These are phyloP conservation scores for Nakaseomyces uthaithaninus DNA, from an alignment of 1,139 yeast genomes.

Conservation along the genomic window DNA sequence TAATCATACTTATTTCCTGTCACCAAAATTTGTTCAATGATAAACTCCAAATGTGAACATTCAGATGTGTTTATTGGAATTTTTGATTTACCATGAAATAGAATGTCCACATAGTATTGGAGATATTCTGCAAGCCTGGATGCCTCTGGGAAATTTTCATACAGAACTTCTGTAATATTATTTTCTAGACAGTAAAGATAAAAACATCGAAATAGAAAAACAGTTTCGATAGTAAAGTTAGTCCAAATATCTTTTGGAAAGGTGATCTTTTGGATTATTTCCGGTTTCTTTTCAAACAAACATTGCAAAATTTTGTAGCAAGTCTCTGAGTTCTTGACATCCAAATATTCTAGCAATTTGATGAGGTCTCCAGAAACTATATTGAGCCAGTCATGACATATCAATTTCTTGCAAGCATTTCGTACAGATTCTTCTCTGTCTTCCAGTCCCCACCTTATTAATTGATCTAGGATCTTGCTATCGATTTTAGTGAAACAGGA, in stretches of 20 bases:
- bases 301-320: slow-evolving; percentile 61
- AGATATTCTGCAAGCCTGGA: slow-evolving; percentile 48
- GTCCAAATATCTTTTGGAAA: slow-evolving; percentile 61
- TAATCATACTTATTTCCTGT: slow-evolving; percentile 71
- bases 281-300: slow-evolving; percentile 56
- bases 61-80: slow-evolving; percentile 29
- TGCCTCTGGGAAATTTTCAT: slow-evolving; percentile 72
- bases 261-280: slow-evolving; percentile 47
- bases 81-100: slow-evolving; percentile 35
- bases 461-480: slow-evolving; percentile 51
- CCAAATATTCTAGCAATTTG: slow-evolving; percentile 61
- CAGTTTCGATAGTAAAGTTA: slow-evolving; percentile 62
- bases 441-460: slow-evolving; percentile 75
- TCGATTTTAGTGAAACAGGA: slow-evolving; percentile 46
- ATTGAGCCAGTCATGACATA: slow-evolving; percentile 65
- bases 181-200: slow-evolving; percentile 55
- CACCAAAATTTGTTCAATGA: slow-evolving; percentile 62
- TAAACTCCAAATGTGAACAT: slow-evolving; percentile 58
- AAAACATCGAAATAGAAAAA: slow-evolving; percentile 62
- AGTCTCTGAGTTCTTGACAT: slow-evolving; percentile 55
- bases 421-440: slow-evolving; percentile 76
- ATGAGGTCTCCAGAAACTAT: slow-evolving; percentile 61
- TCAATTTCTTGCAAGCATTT: slow-evolving; percentile 63
- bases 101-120: slow-evolving; percentile 36
- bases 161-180: slow-evolving; percentile 50